Base-by-base conservation (phyloP, 768 basidiomycete species). In the Pisolithus orientalis region DNA sequence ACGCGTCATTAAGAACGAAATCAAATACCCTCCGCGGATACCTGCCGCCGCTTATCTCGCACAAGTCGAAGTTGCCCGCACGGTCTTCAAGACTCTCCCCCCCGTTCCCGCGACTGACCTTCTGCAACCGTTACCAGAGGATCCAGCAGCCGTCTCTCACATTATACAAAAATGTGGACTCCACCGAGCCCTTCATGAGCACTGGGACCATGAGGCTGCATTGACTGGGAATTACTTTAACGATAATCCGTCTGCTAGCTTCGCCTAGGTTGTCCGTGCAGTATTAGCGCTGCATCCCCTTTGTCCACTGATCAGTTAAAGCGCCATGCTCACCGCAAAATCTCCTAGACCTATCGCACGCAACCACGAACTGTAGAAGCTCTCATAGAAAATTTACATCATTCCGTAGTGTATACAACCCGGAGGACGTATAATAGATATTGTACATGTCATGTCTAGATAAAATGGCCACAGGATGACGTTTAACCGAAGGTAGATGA, bases 1-100 rank as follows among this genome's bases (percentile, higher is more conserved):
- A 65, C 69, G 73, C 6, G 73, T 92, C 31, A 66, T 94, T 17
- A 72, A 77, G 54, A 61, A 62, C 14, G 77, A 78, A 58, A 70
- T 65, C 6, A 80, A 76, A 62, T 85, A 76, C 60, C 70, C 73
- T 2, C 82, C 80, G 1, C 75, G 74, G 16, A 52, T 77, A 10
- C 66, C 80, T 1, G 54, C 61, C 11, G 63, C 73, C 2, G 74
- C 69, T 10, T 93, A 93, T 61, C 67, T 93, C 3, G 73, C 74
- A 2, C 81, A 89, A 59, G 77, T 93, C 4, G 71, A 71, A 44
- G 60, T 73, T 4, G 90, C 86, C 2, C 74, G 90, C 1, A 58
- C 68, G 17, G 79, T 88, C 10, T 93, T 90, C 63, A 65, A 71
- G 53, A 83, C 79, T 3, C 62, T 87, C 7, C 90, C 90, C 0